Base-by-base conservation (phyloP, 306 rosid species). In the Lathyrus tuberosus region DNA sequence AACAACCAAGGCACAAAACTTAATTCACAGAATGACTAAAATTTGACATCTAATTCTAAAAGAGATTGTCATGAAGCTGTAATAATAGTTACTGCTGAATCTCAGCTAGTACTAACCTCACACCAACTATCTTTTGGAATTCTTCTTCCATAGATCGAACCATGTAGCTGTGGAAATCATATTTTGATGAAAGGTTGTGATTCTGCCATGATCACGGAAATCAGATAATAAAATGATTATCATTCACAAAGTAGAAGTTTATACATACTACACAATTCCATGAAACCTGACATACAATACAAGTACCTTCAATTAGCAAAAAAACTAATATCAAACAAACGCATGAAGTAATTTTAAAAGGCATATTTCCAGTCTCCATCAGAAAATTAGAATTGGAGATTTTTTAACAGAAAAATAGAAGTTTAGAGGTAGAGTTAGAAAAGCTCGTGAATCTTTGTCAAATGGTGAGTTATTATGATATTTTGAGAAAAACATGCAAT, bases 91-190 rank as follows among this genome's bases (percentile, higher is more conserved):
- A 63, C 22, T 6, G 30, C 38, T 71, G 69, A 40, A 58, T 70
- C 59, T 43, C 48, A 40, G 33, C 31, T 14, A 49, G 35, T 71
- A 62, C 84, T 77, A 15, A 91, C 99, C 99, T 94, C 83, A 94
- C 99, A 75, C 99, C 99, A 80, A 94, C 97, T 62, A 94, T 94
- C 83, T 68, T 88, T 80, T 87, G 97, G 84, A 94, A 94, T 79
- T 94, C 97, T 81, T 94, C 99, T 84, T 94, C 99, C 99, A 91
- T 94, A 4, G 99, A 94, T 33, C 92, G 91, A 77, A 94, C 81
- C 99, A 94, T 94, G 65, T 94, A 94, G 91, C 95, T 91, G 80
- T 94, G 99, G 65, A 94, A 94, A 81, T 94, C 99, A 75, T 91
- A 94, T 59, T 81, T 88, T 28, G 47, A 64, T 33, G 85, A 43